Evolutionary conservation across 768 basidiomycete genomes (phyloP).

Genomic region (Tulasnella sp.): DNA sequence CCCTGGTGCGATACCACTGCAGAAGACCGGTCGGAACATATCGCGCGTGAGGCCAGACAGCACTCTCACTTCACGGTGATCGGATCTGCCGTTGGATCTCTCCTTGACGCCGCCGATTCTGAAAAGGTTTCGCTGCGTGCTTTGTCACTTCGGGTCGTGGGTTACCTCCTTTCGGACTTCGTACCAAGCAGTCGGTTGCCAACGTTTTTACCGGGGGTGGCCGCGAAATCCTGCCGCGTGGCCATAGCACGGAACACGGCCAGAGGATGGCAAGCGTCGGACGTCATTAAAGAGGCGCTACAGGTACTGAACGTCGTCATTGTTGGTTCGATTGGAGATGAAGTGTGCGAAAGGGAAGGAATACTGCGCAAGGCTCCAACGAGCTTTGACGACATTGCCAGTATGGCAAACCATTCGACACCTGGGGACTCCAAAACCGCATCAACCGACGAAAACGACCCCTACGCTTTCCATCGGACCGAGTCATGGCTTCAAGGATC

Average conservation of each 20-base stretch:
- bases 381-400: conserved; percentile 63
- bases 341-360: conserved; percentile 65
- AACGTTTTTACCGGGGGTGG: conserved; percentile 79
- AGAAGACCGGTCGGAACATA: conserved; percentile 7
- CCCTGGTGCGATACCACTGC: conserved; percentile 44
- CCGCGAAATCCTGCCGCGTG: conserved; percentile 75
- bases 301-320: conserved; percentile 59
- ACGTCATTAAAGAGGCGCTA: conserved; percentile 62
- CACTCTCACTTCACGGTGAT: conserved; percentile 70
- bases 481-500: conserved; percentile 81
- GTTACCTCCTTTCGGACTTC: conserved; percentile 55
- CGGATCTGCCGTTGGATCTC: conserved; percentile 77
- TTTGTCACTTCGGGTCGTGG: conserved; percentile 61
- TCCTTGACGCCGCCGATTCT: conserved; percentile 65
- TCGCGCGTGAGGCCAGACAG: conserved; percentile 38
- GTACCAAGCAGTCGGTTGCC: conserved; percentile 56
- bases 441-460: conserved; percentile 39
- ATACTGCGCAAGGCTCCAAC: conserved; percentile 55
- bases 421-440: conserved; percentile 36
- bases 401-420: conserved; percentile 36
- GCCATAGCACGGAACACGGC: conserved; percentile 54
- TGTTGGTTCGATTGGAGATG: conserved; percentile 65
- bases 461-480: conserved; percentile 62
- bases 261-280: conserved; percentile 70
- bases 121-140: conserved; percentile 63